phyloP scores from a whole-genome alignment of 768 basidiomycete species.

The Phaeolepiota aurea region DNA sequence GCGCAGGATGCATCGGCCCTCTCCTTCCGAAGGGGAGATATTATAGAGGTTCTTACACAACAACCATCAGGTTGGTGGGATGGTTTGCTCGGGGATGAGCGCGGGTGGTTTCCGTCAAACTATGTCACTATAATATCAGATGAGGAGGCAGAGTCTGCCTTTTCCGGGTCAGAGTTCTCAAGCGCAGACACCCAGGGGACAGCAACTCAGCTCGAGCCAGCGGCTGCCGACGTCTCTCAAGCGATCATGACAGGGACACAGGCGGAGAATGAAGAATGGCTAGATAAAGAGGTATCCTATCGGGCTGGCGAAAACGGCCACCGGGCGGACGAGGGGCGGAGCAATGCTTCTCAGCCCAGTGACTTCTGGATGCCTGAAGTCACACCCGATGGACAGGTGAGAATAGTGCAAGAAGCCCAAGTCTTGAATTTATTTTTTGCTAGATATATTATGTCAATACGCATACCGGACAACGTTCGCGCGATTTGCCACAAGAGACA shows the following conservation, averaged over 20 bases:
- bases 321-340: conserved; percentile 1
- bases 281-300: conserved; percentile 35
- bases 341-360: conserved; percentile 38
- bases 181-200: conserved; percentile 20
- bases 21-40: conserved; percentile 77
- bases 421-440: background rate
- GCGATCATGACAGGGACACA: conserved; percentile 35
- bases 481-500: conserved; percentile 73
- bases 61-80: conserved; percentile 99
- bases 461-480: conserved; percentile 72
- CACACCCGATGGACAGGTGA: conserved; percentile 74
- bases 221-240: conserved; percentile 40
- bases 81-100: conserved; percentile 78
- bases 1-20: conserved; percentile 85
- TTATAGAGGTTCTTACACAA: conserved; percentile 89
- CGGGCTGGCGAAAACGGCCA: conserved; percentile 15
- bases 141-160: conserved; percentile 67
- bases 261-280: conserved; percentile 49
- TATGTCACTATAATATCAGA: conserved; percentile 78
- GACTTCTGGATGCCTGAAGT: conserved; percentile 93
- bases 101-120: conserved; percentile 98
- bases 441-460: conserved; percentile 96
- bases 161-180: conserved; percentile 42
- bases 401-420: conserved; percentile 13
- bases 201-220: conserved; percentile 17